Conservation (phyloP, 176 grass and related monocot genomes). For the sorghum (Sorghum bicolor) region DNA sequence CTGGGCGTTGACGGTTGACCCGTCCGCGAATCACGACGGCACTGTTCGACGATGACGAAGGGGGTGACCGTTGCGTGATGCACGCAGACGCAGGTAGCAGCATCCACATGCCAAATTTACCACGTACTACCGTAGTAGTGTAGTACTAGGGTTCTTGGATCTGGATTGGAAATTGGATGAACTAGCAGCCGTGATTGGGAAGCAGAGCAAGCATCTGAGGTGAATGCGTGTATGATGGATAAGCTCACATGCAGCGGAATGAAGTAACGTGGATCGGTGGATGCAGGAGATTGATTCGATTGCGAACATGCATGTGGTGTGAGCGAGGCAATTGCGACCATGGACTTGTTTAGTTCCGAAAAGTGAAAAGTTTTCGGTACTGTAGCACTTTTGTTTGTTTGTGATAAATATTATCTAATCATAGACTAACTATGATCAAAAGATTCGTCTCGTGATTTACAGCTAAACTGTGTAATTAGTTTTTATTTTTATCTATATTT, state of each 20-base stretch:
- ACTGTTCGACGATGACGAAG: conserved; percentile 5
- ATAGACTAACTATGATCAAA: too few species aligned
- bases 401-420: too few species aligned
- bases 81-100: background rate
- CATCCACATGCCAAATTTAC: background rate
- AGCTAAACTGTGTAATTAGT: too few species aligned
- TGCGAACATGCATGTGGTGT: background rate
- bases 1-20: conserved; percentile 29
- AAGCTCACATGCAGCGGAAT: conserved; percentile 3
- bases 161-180: background rate
- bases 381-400: too few species aligned
- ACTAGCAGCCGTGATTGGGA: background rate
- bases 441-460: too few species aligned
- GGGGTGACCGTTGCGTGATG: conserved; percentile 21
- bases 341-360: too few species aligned
- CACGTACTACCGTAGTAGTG: too few species aligned
- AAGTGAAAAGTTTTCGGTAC: too few species aligned
- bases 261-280: background rate
- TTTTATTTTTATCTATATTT: too few species aligned
- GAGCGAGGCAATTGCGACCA: background rate
- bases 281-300: background rate
- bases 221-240: background rate
- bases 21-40: conserved; percentile 6
- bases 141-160: background rate
- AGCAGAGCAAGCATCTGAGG: background rate